Evolutionary conservation across 2,329 filamentous ascomycete genomes (phyloP).

Genomic region (Chrysoporthe austroafricana): DNA sequence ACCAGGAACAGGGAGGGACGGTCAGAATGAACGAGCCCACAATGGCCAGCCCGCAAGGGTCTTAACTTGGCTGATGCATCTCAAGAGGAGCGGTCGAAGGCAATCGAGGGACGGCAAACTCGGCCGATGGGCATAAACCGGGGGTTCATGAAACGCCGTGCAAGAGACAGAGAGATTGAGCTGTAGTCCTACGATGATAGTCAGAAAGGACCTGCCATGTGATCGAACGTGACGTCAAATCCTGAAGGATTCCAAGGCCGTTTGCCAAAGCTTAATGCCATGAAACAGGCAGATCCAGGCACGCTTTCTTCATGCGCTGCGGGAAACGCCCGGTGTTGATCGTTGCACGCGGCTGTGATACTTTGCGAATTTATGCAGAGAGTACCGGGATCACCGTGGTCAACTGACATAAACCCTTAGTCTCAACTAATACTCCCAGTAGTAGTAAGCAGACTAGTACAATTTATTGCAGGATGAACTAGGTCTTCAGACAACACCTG

Average conservation of each 20-base stretch:
- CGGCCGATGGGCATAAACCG: conserved; percentile 17
- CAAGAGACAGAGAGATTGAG: conserved; percentile 15
- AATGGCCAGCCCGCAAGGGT: conserved; percentile 6
- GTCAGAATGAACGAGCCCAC: conserved; percentile 5
- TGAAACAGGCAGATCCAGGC: conserved; percentile 21
- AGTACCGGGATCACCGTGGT: conserved; percentile 18
- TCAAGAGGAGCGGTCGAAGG: conserved; percentile 11
- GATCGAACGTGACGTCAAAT: conserved; percentile 18
- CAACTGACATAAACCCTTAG: neutral
- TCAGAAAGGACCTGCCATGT: conserved; percentile 17
- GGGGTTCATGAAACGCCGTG: conserved; percentile 8
- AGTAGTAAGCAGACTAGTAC: no score
- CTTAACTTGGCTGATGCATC: conserved; percentile 15
- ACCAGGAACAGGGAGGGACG: conserved; percentile 10
- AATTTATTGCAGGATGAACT: no score
- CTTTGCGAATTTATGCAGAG: conserved; percentile 17
- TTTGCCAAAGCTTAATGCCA: neutral
- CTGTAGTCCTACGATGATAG: conserved; percentile 6
- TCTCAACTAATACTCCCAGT: neutral
- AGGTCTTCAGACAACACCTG: no score
- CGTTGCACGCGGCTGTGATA: neutral
- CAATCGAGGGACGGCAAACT: conserved; percentile 13
- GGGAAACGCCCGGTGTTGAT: conserved; percentile 11
- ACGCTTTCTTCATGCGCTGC: conserved; percentile 19
- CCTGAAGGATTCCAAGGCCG: conserved; percentile 4